Evolutionary conservation across 306 rosid genomes (phyloP).

Genomic region (Astragalus membranaceus): DNA sequence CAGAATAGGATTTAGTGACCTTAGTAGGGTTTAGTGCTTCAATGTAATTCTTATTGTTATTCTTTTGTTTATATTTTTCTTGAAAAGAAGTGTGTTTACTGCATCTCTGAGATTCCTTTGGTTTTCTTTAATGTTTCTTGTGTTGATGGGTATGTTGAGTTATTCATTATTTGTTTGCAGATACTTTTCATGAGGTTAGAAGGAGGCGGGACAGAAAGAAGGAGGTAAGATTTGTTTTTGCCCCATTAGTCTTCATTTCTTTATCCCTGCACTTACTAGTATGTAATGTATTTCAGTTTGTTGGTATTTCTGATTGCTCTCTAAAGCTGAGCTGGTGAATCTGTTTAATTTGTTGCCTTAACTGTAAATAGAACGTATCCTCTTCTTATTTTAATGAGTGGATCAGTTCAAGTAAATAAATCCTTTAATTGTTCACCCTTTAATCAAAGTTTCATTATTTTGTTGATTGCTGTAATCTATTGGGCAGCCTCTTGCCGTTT

Average conservation of each 20-base stretch:
- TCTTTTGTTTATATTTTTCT: neutral
- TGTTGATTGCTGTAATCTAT: neutral
- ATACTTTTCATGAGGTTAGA: slow-evolving; percentile 80
- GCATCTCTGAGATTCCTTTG: neutral
- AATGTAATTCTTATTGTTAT: neutral
- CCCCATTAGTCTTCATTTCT: neutral
- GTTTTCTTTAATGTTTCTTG: neutral
- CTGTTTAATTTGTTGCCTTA: neutral
- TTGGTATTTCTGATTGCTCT: neutral
- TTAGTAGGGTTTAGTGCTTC: slow-evolving; percentile 3
- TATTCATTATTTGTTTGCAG: slow-evolving; percentile 37
- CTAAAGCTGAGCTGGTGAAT: neutral
- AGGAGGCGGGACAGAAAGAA: slow-evolving; percentile 64
- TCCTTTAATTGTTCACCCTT: neutral
- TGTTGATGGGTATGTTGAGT: neutral
- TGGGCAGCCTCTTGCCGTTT: neutral
- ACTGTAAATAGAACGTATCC: neutral
- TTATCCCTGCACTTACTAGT: neutral
- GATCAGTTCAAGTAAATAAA: neutral
- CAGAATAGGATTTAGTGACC: neutral
- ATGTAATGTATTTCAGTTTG: neutral
- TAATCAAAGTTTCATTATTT: neutral
- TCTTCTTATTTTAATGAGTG: neutral
- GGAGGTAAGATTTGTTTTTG: slow-evolving; percentile 43
- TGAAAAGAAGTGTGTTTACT: neutral